Conservation (phyloP, 306 rosid species). For the Trifolium fragiferum region DNA sequence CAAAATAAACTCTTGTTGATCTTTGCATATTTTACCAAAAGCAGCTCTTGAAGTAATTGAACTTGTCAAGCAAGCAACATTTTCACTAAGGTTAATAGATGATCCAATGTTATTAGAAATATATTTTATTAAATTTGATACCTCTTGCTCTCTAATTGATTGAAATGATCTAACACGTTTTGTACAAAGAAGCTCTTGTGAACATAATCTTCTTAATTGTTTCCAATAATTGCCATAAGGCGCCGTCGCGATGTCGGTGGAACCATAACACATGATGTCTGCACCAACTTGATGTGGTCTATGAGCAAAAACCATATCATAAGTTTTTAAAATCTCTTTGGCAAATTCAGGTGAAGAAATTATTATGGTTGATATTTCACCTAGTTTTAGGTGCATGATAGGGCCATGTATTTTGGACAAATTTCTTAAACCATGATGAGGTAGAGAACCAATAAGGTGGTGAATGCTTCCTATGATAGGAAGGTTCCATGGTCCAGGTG, state of each 20-base stretch:
- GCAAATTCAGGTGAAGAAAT: slow-evolving; percentile 53
- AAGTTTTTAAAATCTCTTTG: slow-evolving; percentile 39
- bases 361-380: slow-evolving; percentile 37
- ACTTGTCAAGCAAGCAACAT: slow-evolving; percentile 21
- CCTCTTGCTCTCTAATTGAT: slow-evolving; percentile 41
- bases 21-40: slow-evolving; percentile 40
- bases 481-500: slow-evolving; percentile 53
- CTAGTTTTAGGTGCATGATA: slow-evolving; percentile 54
- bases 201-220: slow-evolving; percentile 42
- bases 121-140: neutral
- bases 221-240: slow-evolving; percentile 44
- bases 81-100: slow-evolving; percentile 30
- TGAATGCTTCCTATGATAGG: slow-evolving; percentile 49
- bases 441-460: slow-evolving; percentile 22
- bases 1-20: slow-evolving; percentile 25
- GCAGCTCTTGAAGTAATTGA: slow-evolving; percentile 34
- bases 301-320: slow-evolving; percentile 42
- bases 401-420: slow-evolving; percentile 56
- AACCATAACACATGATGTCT: slow-evolving; percentile 31
- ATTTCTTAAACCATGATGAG: slow-evolving; percentile 37
- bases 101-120: slow-evolving; percentile 30
- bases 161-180: slow-evolving; percentile 44
- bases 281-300: slow-evolving; percentile 41
- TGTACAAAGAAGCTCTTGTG: slow-evolving; percentile 39
- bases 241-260: slow-evolving; percentile 28